Conservation (phyloP, 345 rosid genomes). For the Bretschneidera sinensis region DNA sequence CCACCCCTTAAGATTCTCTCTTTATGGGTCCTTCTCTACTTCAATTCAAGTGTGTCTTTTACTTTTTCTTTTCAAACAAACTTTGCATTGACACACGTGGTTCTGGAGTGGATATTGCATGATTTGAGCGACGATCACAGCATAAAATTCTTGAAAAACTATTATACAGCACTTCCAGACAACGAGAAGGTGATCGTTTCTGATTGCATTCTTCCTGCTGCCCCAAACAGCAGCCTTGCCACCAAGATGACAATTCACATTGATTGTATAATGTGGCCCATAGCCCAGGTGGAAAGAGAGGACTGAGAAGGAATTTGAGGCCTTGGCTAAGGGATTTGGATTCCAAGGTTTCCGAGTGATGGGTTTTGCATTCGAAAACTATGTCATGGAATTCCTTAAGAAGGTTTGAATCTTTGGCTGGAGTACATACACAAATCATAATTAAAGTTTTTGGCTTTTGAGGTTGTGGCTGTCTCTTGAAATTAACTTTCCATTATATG, state of each 20-base stretch:
- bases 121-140: slow-evolving; percentile 92
- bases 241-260: slow-evolving; percentile 63
- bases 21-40: too few relatives aligned
- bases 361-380: slow-evolving; percentile 52
- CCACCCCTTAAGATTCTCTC: too few relatives aligned
- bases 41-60: too few relatives aligned
- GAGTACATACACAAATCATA: slow-evolving; percentile 9
- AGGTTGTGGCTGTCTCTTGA: too few relatives aligned
- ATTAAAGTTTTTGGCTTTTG: too few relatives aligned
- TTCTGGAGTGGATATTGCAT: slow-evolving; percentile 77
- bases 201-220: slow-evolving; percentile 71
- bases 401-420: too few relatives aligned
- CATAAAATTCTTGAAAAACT: slow-evolving; percentile 60
- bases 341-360: slow-evolving; percentile 60
- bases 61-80: too few relatives aligned
- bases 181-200: slow-evolving; percentile 77
- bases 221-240: slow-evolving; percentile 64
- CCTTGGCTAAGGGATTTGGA: slow-evolving; percentile 68
- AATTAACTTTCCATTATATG: too few relatives aligned
- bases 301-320: slow-evolving; percentile 71
- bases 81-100: neutral
- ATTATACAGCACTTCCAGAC: slow-evolving; percentile 63
- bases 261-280: slow-evolving; percentile 88
- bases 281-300: slow-evolving; percentile 94
- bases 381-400: slow-evolving; percentile 79